These are phyloP conservation scores for Fusarium sp. DNA, from an alignment of 2,329 filamentous ascomycete species.

Conservation along the genomic window DNA sequence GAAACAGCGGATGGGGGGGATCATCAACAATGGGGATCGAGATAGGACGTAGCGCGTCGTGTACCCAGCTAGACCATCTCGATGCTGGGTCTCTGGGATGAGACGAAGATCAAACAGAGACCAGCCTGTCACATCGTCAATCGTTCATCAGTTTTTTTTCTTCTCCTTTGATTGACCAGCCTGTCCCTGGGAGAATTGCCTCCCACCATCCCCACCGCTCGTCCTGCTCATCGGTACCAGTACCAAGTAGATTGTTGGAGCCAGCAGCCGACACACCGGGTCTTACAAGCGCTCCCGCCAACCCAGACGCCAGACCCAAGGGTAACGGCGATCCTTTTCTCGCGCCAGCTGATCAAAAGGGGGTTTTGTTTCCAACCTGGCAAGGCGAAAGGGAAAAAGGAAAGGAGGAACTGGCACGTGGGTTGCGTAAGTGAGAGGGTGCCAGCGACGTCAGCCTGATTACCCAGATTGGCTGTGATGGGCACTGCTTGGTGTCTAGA, in stretches of 20 bases:
- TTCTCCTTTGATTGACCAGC: neutral
- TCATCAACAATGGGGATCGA: slow-evolving; percentile 26
- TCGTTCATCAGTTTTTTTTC: slow-evolving; percentile 1
- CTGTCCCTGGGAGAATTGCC: slow-evolving; percentile 11
- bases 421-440: slow-evolving; percentile 18
- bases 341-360: slow-evolving; percentile 26
- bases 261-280: slow-evolving; percentile 1
- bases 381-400: slow-evolving; percentile 13
- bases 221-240: slow-evolving; percentile 31
- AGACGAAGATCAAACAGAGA: slow-evolving; percentile 38
- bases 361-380: neutral
- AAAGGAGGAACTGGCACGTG: slow-evolving; percentile 32
- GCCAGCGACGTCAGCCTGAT: slow-evolving; percentile 32
- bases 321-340: slow-evolving; percentile 21
- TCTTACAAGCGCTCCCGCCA: slow-evolving; percentile 34
- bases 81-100: slow-evolving; percentile 15
- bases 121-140: slow-evolving; percentile 32
- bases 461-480: slow-evolving; percentile 28
- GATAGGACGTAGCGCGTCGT: slow-evolving; percentile 5
- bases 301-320: neutral
- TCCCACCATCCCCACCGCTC: slow-evolving; percentile 27
- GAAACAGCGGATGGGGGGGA: neutral
- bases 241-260: neutral
- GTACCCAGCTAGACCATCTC: slow-evolving; percentile 3
- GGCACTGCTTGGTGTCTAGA: slow-evolving; percentile 12